These are phyloP conservation scores for Amniculicola lignicola DNA, from an alignment of 495 filamentous ascomycete genomes.

Conservation along the genomic window DNA sequence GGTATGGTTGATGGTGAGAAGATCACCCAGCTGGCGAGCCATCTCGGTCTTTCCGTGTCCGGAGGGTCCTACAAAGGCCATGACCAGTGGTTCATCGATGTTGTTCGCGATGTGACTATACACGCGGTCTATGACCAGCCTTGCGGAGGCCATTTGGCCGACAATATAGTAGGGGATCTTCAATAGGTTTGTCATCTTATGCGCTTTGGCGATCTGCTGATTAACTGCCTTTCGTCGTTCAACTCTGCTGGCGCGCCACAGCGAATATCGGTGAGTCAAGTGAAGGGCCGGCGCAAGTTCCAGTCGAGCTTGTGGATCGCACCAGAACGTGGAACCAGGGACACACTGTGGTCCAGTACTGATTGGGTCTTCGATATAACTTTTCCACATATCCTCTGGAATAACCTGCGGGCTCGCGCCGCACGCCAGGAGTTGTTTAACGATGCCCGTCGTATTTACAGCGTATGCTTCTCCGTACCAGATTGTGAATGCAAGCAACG, in stretches of 20 bases:
- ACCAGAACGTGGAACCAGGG: background rate
- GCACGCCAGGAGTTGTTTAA: conserved; percentile 8
- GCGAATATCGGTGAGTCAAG: conserved; percentile 48
- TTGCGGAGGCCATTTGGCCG: conserved; percentile 45
- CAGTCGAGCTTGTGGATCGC: background rate
- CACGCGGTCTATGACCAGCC: conserved; percentile 38
- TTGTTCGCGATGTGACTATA: conserved; percentile 37
- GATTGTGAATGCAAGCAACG: conserved; percentile 10
- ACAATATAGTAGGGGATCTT: conserved; percentile 48
- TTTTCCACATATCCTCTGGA: conserved; percentile 4
- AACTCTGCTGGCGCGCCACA: conserved; percentile 40
- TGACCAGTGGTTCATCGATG: conserved; percentile 24
- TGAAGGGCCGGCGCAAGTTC: conserved; percentile 34
- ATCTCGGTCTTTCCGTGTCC: conserved; percentile 24
- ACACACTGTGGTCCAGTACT: background rate
- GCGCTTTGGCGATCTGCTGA: conserved; percentile 39
- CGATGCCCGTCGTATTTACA: conserved; percentile 4
- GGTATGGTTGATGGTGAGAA: conserved; percentile 43
- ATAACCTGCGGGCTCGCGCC: conserved; percentile 2
- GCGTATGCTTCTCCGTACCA: background rate
- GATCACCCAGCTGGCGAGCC: conserved; percentile 15
- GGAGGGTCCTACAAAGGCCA: conserved; percentile 21
- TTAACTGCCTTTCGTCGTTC: conserved; percentile 34
- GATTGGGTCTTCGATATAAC: background rate
- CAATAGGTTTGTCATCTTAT: conserved; percentile 42